Base-by-base conservation (phyloP, 768 basidiomycete genomes). In the Kwoniella sp. region DNA sequence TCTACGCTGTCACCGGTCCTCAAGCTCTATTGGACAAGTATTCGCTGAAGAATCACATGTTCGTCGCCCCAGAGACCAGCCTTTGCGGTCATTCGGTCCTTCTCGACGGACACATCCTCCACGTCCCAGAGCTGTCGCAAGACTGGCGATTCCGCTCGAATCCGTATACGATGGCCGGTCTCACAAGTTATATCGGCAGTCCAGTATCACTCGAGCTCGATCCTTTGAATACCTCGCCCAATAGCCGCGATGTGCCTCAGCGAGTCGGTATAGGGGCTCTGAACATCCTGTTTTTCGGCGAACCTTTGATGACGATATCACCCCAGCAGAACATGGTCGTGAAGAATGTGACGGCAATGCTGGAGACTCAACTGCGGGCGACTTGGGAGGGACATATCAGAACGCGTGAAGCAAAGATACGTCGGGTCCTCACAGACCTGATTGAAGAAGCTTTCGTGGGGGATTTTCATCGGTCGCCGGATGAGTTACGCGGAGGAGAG, bases 361-460 rank as follows among this genome's bases (percentile, higher is more conserved):
- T 76, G 52, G 68, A 72, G 41, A 72, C 65, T 17, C 73, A 74
- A 30, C 37, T 76, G 15, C 53, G 69, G 28, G 72, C 70, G 2
- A 76, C 75, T 2, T 76, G 75, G 75, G 73, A 76, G 28, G 75
- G 75, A 22, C 59, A 69, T 25, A 54, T 55, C 2, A 50, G 71
- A 41, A 71, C 72, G 0, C 56, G 67, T 20, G 75, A 73, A 34
- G 75, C 71, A 1, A 60, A 60, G 47, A 58, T 64, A 2, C 63
- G 71, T 55, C 28, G 63, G n/a, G 67, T 62, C 5, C 47, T 76
- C 8, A 68, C 71, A 5, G 69, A 73, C 17, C 60, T 72, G 28
- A 66, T 73, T 25, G 68, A 76, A 20, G 58, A 63, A 28, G 59
- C 60, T 20, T 60, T 76, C 37, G 71, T 72, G 28, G 58, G 58